Conservation (phyloP, 192 early-diverging fungal genomes). For the Rhizophagus prolifer region DNA sequence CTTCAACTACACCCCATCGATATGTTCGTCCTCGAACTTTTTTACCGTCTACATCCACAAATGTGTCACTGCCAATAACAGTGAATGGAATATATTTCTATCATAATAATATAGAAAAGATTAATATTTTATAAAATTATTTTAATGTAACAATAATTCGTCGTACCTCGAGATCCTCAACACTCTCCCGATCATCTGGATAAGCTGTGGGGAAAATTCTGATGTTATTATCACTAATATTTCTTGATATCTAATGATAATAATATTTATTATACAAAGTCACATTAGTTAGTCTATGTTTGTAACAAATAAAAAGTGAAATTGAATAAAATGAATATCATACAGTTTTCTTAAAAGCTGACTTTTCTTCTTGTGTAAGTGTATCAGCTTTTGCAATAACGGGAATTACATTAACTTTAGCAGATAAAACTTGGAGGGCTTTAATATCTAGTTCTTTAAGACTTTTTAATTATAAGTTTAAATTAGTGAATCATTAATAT, state of each 20-base stretch:
- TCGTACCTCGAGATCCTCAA: constrained; percentile 61
- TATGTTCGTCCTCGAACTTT: constrained; percentile 71
- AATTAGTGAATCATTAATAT: not conserved
- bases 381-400: constrained; percentile 83
- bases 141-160: not conserved
- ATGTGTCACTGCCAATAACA: constrained; percentile 77
- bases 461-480: constrained; percentile 27
- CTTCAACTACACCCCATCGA: constrained; percentile 80
- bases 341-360: constrained; percentile 64
- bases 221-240: constrained; percentile 66
- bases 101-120: not conserved
- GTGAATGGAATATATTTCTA: constrained; percentile 77
- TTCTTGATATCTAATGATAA: constrained; percentile 53
- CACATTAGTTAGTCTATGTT: not conserved
- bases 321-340: constrained; percentile 22
- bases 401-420: constrained; percentile 81
- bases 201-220: constrained; percentile 71
- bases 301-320: not conserved
- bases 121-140: not conserved
- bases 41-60: constrained; percentile 58
- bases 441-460: constrained; percentile 61
- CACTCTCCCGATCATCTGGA: constrained; percentile 67
- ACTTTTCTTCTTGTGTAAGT: constrained; percentile 63
- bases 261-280: not conserved
- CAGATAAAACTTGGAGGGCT: constrained; percentile 66